Percentiles rank a stretch among this genome's conserved stretches.
These are phyloP conservation scores for Scutellaria minor DNA, from an alignment of 257 asterid genomes.

Conservation along the genomic window DNA sequence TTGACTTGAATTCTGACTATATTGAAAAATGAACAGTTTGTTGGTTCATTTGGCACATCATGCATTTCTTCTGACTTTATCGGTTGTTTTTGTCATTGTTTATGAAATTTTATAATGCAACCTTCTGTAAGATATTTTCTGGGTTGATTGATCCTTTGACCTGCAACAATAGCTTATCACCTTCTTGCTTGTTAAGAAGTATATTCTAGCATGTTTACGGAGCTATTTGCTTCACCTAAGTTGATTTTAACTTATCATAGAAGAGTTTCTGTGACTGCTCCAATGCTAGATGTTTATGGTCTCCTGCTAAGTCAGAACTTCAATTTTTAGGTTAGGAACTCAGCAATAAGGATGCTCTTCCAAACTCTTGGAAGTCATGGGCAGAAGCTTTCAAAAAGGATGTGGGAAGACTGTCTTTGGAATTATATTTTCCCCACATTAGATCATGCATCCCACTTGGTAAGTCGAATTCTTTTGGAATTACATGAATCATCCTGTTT, in stretches of 20 bases:
- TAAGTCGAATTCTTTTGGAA: conserved; percentile 40
- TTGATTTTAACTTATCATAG: conserved; percentile 24
- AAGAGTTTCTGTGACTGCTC: conserved; percentile 33
- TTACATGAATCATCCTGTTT: conserved; percentile 25
- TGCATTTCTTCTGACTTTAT: conserved; percentile 9
- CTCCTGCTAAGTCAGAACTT: conserved; percentile 36
- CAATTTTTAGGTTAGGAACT: conserved; percentile 81
- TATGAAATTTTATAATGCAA: conserved; percentile 15
- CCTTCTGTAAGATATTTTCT: not conserved
- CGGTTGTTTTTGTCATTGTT: conserved; percentile 3
- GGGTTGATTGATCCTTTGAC: conserved; percentile 6
- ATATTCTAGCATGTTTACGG: conserved; percentile 20
- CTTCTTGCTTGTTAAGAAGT: conserved; percentile 9
- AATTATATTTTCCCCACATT: conserved; percentile 88
- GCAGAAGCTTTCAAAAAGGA: conserved; percentile 82
- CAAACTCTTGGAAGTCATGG: conserved; percentile 99
- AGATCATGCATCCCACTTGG: conserved; percentile 93
- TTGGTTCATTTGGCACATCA: conserved; percentile 13
- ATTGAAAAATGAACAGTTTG: not conserved
- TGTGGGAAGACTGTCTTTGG: conserved; percentile 97
- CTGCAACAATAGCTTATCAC: not conserved
- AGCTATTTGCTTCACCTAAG: conserved; percentile 27
- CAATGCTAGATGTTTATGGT: conserved; percentile 28
- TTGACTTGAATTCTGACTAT: conserved; percentile 15
- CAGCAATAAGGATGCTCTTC: conserved; percentile 94